Evolutionary conservation across 768 basidiomycete species (phyloP), one percentile per base, ranked within the genome.

Genomic region (Gyrodon lividus): DNA sequence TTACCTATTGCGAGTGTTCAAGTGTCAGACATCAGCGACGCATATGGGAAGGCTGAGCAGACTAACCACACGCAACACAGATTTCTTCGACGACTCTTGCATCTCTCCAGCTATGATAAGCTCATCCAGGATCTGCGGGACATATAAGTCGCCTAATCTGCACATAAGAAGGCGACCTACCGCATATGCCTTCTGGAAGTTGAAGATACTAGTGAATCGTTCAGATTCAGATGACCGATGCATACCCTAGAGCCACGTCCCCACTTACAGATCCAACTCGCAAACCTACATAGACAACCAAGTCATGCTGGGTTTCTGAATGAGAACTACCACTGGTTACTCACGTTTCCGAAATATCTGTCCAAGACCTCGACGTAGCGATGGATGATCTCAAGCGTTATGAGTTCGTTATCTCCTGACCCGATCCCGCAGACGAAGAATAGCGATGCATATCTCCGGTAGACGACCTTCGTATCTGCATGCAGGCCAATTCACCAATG

Each of bases 131-230:
- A 98, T 83, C 87, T 90, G 46, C 33, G 33, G 0, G 14, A 40
- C 31, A 9, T 26, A 38, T 56, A 6, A 61, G 47, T 48, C 4
- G 17, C 20, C 31, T 23, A 41, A 9, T 19, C 6, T 31, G 43
- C 12, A 22, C n/a, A n/a, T 12, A 51, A 44, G 38, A 14, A 24
- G 40, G 17, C 16, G 34, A 64, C 75, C 40, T 55, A 90, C 94
- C 4, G 90, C 84, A 66, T 93, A 97, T 2, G 95, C 96, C 68
- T 93, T 91, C 66, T 98, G 90, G 67, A 98, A 98, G 74, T 97
- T 97, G 81, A 97, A 98, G 59, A 98, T 96, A 47, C 92, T 94
- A 34, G 30, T 12, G 37, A 46, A 35, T 38, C 30, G 34, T 9
- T 37, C 37, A 44, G n/a, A 14, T 37, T 35, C 16, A 17, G 34